Conservation (phyloP, 208 protist genomes). For the Porcisia hertigi region DNA sequence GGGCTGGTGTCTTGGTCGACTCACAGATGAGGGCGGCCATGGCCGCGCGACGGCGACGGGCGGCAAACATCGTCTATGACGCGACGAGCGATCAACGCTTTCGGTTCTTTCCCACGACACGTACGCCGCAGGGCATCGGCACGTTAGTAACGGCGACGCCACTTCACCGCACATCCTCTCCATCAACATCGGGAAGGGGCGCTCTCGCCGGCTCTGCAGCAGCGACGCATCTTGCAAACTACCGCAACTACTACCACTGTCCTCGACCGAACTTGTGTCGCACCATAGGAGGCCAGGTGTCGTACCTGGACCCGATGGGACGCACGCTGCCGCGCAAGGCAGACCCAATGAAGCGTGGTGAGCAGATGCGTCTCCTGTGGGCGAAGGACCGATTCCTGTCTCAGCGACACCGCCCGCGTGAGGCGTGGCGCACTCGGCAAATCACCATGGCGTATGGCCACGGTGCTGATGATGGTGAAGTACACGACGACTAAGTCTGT, state of each 20-base stretch:
- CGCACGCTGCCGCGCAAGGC: conserved; percentile 53
- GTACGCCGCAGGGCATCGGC: conserved; percentile 16
- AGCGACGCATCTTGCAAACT: conserved; percentile 4
- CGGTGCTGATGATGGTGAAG: background rate
- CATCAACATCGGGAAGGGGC: background rate
- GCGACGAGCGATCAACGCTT: conserved; percentile 78
- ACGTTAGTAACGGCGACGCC: background rate
- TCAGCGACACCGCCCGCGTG: conserved; percentile 34
- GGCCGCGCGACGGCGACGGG: conserved; percentile 38
- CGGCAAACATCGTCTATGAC: conserved; percentile 75
- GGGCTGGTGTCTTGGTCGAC: background rate
- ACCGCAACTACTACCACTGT: conserved; percentile 12
- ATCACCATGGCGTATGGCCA: conserved; percentile 30
- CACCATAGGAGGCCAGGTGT: conserved; percentile 12
- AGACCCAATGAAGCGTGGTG: conserved; percentile 70
- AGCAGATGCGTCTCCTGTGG: conserved; percentile 81
- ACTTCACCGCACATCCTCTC: background rate
- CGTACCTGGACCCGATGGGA: conserved; percentile 57
- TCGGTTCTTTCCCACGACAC: conserved; percentile 40
- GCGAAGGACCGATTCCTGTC: conserved; percentile 63
- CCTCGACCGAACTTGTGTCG: background rate
- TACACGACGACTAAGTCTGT: background rate
- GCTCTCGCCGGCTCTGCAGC: background rate
- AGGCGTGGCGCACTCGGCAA: conserved; percentile 27
- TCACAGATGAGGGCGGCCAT: conserved; percentile 7